Percentiles rank a stretch among this genome's conserved stretches.
These are phyloP conservation scores for Gossypium schwendimanii DNA, from an alignment of 441 rosid species.

Conservation along the genomic window DNA sequence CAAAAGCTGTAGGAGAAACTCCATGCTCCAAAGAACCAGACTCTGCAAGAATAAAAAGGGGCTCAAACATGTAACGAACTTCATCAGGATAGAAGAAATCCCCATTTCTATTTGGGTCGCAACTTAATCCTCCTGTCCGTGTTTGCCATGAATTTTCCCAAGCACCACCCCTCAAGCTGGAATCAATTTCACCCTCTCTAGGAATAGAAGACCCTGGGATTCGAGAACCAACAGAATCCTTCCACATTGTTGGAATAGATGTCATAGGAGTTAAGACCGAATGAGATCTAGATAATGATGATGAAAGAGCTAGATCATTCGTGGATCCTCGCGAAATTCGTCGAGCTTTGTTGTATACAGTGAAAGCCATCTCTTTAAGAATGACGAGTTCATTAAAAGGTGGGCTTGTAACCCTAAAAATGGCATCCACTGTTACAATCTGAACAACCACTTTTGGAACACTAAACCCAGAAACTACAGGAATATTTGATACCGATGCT, in stretches of 20 bases:
- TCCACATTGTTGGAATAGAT: constrained; percentile 81
- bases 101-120: constrained; percentile 80
- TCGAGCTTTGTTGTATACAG: constrained; percentile 92
- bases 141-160: constrained; percentile 97
- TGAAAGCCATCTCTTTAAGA: constrained; percentile 96
- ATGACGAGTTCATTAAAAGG: constrained; percentile 73
- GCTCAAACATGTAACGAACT: constrained; percentile 80
- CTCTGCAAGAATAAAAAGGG: constrained; percentile 93
- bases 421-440: constrained; percentile 87
- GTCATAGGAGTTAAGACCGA: constrained; percentile 51
- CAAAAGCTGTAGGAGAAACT: constrained; percentile 49
- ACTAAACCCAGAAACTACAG: constrained; percentile 85
- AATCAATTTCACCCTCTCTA: constrained; percentile 89
- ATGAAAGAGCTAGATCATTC: constrained; percentile 47
- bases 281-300: constrained; percentile 68
- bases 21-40: constrained; percentile 93
- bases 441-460: constrained; percentile 84
- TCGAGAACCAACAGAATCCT: constrained; percentile 82
- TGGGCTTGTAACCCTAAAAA: constrained; percentile 92
- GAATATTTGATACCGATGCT: constrained; percentile 73
- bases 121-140: constrained; percentile 71
- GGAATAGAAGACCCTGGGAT: constrained; percentile 73
- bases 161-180: constrained; percentile 64
- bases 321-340: constrained; percentile 76
- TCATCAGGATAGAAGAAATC: constrained; percentile 66